Evolutionary conservation across 179 eudicot species (phyloP), one percentile per base, ranked within the genome.

Genomic region (Silene vulgaris): DNA sequence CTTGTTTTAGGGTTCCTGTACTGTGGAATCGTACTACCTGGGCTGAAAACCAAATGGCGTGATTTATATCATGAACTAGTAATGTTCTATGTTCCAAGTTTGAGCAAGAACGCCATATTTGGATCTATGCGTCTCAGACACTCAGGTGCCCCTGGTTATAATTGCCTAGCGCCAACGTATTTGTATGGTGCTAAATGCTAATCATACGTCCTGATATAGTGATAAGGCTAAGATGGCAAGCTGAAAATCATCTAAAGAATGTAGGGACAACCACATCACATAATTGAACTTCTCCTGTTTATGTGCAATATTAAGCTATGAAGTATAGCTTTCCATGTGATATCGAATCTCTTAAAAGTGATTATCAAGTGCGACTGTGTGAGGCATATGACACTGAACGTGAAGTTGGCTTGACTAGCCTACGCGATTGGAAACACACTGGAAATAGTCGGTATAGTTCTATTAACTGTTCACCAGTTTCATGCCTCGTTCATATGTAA

Each of bases 81-180:
- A 29, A 65, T 65, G 7, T 29, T 28, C 1, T 14, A 30, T 65
- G 69, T 65, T 30, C 69, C 43, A 65, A 65, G 67, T 63, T 63
- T 26, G n/a, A 63, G 67, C 23, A 63, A 3, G 67, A 7, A 23
- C 35, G 3, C 35, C 28, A 8, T 61, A 26, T 26, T 26, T 65
- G 43, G 4, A 20, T 60, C 2, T 16, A 12, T 29, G 43, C 29
- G 9, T 13, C 43, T 16, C 69, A 65, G 19, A 29, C 20, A 13
- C 17, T 29, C 19, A 29, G 17, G 68, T 26, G 29, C 40, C n/a
- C 40, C n/a, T 4, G 21, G 45, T 28, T 28, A 23, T 63, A 40
- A 11, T 52, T 52, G 17, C 7, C 4, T 23, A 23, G 14, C 14
- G 29, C 5, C 7, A 20, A 21, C 28, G 52, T 14, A 26, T 35